Evolutionary conservation across 202 grass and related monocot genomes (phyloP), one percentile per base, ranked within the genome.

Genomic region (Hordeum pubiflorum): DNA sequence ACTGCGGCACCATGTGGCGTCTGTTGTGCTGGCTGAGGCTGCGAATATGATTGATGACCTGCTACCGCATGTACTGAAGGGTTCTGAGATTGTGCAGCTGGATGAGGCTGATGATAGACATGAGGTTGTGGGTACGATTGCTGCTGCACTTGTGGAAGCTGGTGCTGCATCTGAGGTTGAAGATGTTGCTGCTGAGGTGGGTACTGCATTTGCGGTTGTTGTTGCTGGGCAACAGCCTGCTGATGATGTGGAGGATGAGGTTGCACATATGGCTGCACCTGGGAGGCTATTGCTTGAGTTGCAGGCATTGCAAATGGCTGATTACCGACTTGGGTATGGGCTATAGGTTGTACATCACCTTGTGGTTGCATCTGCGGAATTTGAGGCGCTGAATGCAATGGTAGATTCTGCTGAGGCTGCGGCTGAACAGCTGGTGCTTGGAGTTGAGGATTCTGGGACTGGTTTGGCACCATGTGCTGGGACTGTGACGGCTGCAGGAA

Each of bases 21-120:
- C 77, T 89, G 89, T 33, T 82, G 83, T 58, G 72, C 58, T 52
- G 54, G 39, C 69, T 86, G 88, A 76, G 88, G 78, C 63, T 91
- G 94, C 36, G 79, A 77, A 87, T 89, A 94, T 37, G 89, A 89
- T 38, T 85, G 89, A 81, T 93, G 89, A n/a, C 86, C 86, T 50
- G 55, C 83, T 63, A 88, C 80, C 5, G 44, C 66, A 88, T 79
- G 86, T 27, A 57, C 34, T 70, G 83, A 52, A 76, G 91, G 79
- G 87, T 92, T 89, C 56, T 86, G 91, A 72, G 84, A 63, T 34
- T 92, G 91, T 59, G 46, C 73, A 78, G 61, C 61, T 63, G 71
- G 67, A 46, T 91, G 86, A 18, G 68, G 39, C 80, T 90, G 88
- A 79, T 58, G 68, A 73, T 81, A 82, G 23, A 71, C 50, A 15